Base-by-base conservation (phyloP, 1,284 basidiomycete species). In the Rhodotorula glutinis region DNA sequence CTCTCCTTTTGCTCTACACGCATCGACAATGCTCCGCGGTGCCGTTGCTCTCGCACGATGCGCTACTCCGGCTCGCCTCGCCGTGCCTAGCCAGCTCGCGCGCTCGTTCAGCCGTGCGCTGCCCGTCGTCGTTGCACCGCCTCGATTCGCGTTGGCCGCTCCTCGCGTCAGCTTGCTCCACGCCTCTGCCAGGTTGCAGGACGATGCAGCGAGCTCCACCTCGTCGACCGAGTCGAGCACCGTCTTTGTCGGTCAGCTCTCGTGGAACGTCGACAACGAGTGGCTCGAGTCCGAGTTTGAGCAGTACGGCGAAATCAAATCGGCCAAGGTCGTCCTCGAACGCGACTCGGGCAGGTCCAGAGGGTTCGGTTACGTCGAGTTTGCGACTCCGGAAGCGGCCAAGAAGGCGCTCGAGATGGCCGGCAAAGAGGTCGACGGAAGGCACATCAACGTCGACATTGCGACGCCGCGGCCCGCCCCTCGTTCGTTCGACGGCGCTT, bases 191-290 rank as follows among this genome's bases (percentile, higher is more conserved):
- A 25, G 49, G 10, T 17, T 47, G 23, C 46, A 74, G 43, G 75
- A 79, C 53, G 79, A 80, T 52, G 81, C 14, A 16, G 17, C 43
- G 21, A 21, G 17, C 21, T 16, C 43, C 8, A 16, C 43, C 41
- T 9, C 9, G 14, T 16, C 43, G 43, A 44, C 81, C 33, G 80
- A 82, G 41, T 84, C 83, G 55, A 88, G 85, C 78, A 88, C 87
- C 60, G 85, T 98, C 76, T 98, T 94, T 78, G 92, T 98, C 74
- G 95, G 95, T 63, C 86, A 87, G 71, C 85, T 99, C 57, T 95
- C 92, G 43, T 99, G 93, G 93, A 92, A 92, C 79, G 88, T 98
- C 74, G 95, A 98, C 83, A 90, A 93, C 79, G 95, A 97, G 80
- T 92, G 92, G 85, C 87, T 98, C 73, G 86, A 88, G 61, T 85